Percentiles rank a stretch among this genome's conserved stretches.
Evolutionary conservation across 768 basidiomycete species (phyloP).

Genomic region (Coprinellus aureogranulatus): DNA sequence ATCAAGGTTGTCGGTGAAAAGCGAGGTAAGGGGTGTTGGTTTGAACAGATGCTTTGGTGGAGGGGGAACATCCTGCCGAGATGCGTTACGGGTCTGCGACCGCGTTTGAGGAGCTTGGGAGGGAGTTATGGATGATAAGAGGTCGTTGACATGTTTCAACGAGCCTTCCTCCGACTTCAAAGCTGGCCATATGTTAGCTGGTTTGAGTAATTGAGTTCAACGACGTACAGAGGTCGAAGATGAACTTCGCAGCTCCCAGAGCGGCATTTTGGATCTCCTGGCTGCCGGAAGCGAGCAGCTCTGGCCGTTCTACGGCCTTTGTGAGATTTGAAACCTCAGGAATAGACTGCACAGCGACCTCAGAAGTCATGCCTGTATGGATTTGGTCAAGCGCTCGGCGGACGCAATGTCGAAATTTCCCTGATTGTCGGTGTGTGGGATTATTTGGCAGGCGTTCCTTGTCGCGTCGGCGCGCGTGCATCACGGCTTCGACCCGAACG

Average conservation of each 20-base stretch:
- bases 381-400: background rate
- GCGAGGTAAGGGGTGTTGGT: constrained; percentile 70
- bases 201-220: background rate
- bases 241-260: constrained; percentile 64
- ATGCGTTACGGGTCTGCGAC: constrained; percentile 51
- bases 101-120: constrained; percentile 71
- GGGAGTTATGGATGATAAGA: constrained; percentile 69
- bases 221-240: constrained; percentile 72
- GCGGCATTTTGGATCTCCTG: constrained; percentile 54
- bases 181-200: constrained; percentile 39
- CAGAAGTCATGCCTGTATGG: constrained; percentile 5
- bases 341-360: constrained; percentile 10
- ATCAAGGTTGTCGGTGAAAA: constrained; percentile 78
- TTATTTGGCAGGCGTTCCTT: constrained; percentile 9
- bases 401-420: constrained; percentile 7
- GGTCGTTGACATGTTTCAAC: constrained; percentile 56
- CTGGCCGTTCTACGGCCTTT: constrained; percentile 50
- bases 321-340: constrained; percentile 50
- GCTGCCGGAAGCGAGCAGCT: constrained; percentile 55
- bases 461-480: background rate
- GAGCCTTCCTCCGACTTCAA: constrained; percentile 67
- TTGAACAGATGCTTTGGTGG: constrained; percentile 36
- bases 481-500: background rate
- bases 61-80: constrained; percentile 38
- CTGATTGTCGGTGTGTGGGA: constrained; percentile 6